Base-by-base conservation (phyloP, 345 rosid genomes). In the Viola odorata region DNA sequence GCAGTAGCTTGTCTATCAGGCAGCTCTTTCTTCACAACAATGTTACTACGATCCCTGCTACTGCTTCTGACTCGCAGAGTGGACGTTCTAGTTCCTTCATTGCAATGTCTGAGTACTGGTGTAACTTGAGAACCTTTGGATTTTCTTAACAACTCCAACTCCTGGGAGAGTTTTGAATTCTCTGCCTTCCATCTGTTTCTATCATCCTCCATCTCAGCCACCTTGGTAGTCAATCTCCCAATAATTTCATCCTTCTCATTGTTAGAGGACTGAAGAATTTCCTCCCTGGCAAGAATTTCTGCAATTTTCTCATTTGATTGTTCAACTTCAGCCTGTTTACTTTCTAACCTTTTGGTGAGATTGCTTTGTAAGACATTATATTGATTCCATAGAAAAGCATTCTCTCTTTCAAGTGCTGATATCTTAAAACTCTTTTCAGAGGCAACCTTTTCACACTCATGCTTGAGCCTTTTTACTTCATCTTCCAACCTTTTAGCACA, bases 361-460 rank as follows among this genome's bases (percentile, higher is more conserved):
- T 67, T 77, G 62, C 57, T 83, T 66, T 94, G 91, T 60, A 80
- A 45, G 58, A 70, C 37, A 60, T 77, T 81, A 65, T 77, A 82
- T 71, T 91, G 97, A 70, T 84, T 71, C 96, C 96, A 82, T 3
- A 82, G 75, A 68, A 92, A 92, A 50, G 80, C 73, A 61, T 83
- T 86, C 78, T 90, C 91, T 15, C 72, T 70, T 73, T 73, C 4
- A 16, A 89, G 80, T 5, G 79, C 75, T 45, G 91, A 73, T 6
- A 80, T 69, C 60, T 85, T 86, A 37, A 77, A 65, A 39, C 61
- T 66, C 81, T 77, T 87, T 58, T 84, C 88, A 16, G 77, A 67
- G 64, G 78, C 71, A 77, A 87, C 82, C 74, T 80, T 81, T 75
- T 80, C 72, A 47, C 63, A 78, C 55, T 89, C 80, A 55, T 65